Conservation (phyloP, 441 rosid species). For the Populus hybrid region DNA sequence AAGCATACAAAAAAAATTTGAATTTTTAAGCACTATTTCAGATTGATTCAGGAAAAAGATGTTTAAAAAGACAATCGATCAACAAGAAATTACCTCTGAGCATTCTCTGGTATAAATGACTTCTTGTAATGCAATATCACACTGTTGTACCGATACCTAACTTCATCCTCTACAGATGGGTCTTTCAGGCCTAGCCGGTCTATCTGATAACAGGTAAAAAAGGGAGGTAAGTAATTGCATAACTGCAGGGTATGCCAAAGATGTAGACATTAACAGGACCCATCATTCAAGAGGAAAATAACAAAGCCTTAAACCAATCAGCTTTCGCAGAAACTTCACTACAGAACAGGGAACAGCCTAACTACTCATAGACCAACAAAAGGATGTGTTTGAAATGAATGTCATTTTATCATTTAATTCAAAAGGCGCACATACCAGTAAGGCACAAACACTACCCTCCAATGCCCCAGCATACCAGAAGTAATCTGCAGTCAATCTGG, state of each 20-base stretch:
- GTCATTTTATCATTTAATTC: background rate
- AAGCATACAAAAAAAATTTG: background rate
- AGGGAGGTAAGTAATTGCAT: constrained; percentile 11
- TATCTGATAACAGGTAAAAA: constrained; percentile 50
- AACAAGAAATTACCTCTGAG: constrained; percentile 57
- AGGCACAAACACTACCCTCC: constrained; percentile 96
- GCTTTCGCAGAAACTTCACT: background rate
- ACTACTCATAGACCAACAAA: background rate
- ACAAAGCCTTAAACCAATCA: background rate
- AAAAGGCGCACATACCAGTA: constrained; percentile 52
- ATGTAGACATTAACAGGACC: background rate
- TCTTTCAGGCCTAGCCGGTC: constrained; percentile 77
- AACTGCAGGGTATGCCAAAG: background rate
- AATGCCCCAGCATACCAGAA: constrained; percentile 98
- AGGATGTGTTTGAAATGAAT: background rate
- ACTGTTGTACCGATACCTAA: constrained; percentile 67
- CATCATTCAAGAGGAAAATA: background rate
- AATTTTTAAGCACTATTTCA: background rate
- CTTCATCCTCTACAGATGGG: constrained; percentile 75
- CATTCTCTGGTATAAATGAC: constrained; percentile 88
- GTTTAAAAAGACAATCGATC: background rate
- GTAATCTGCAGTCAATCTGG: constrained; percentile 85
- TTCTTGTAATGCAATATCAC: constrained; percentile 87
- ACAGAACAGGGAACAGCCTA: background rate
- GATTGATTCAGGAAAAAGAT: background rate